phyloP scores from a whole-genome alignment of 495 filamentous ascomycete species.

The Neurospora sp. region DNA sequence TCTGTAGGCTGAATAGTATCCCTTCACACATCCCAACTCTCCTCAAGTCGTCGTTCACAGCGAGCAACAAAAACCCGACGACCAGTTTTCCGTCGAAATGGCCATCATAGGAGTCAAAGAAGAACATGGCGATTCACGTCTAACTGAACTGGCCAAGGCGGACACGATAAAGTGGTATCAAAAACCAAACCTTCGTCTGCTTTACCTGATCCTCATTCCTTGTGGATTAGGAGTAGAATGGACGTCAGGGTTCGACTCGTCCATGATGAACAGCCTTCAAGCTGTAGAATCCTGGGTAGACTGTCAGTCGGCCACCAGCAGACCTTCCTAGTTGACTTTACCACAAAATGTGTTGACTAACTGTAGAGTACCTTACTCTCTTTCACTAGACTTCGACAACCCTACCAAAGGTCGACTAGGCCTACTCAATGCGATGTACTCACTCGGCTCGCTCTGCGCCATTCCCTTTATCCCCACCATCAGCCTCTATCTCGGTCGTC shows the following conservation, averaged over 20 bases:
- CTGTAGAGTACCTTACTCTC: neutral
- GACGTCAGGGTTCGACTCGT: slow-evolving; percentile 56
- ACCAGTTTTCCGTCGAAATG: slow-evolving; percentile 1
- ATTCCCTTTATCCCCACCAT: slow-evolving; percentile 47
- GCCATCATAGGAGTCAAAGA: slow-evolving; percentile 17
- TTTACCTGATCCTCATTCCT: slow-evolving; percentile 56
- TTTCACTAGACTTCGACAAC: slow-evolving; percentile 25
- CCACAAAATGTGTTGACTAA: neutral
- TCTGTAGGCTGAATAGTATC: neutral
- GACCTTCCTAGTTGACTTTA: slow-evolving; percentile 9
- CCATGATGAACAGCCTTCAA: slow-evolving; percentile 56
- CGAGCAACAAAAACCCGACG: neutral
- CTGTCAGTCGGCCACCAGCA: slow-evolving; percentile 27
- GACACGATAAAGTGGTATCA: slow-evolving; percentile 49
- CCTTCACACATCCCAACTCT: neutral
- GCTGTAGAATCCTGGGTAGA: slow-evolving; percentile 46
- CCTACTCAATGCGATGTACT: slow-evolving; percentile 31
- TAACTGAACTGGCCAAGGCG: slow-evolving; percentile 36
- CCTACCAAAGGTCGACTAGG: slow-evolving; percentile 25
- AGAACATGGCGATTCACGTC: slow-evolving; percentile 25
- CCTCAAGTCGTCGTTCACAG: neutral
- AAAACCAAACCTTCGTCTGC: slow-evolving; percentile 49
- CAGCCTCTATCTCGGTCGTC: slow-evolving; percentile 41
- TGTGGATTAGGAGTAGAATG: slow-evolving; percentile 56
- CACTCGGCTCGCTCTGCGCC: slow-evolving; percentile 31